Conservation (phyloP, 192 early-diverging fungal species). For the Coemansia biformis region DNA sequence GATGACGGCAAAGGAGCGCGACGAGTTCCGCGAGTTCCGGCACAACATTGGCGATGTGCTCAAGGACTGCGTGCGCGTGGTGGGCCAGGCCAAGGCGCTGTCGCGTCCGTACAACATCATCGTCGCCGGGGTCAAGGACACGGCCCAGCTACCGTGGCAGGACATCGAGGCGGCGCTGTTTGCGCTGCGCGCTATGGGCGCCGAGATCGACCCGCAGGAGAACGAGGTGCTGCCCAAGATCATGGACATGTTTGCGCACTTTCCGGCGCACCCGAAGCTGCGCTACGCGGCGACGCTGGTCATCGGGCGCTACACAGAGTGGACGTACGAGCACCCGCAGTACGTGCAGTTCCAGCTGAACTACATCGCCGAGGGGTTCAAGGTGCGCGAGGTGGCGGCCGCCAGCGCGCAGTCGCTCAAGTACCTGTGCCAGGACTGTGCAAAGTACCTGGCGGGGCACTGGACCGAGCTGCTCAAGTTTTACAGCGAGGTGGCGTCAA, state of each 20-base stretch:
- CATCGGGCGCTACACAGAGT: conserved; percentile 90
- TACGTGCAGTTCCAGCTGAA: conserved; percentile 88
- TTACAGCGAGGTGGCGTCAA: conserved; percentile 60
- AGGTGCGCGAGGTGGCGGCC: conserved; percentile 72
- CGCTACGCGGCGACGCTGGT: conserved; percentile 94
- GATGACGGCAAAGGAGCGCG: conserved; percentile 84
- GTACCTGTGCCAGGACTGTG: conserved; percentile 87
- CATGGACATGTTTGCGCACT: conserved; percentile 80
- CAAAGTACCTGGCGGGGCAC: conserved; percentile 70
- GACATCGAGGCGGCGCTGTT: conserved; percentile 93
- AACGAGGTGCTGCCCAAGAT: conserved; percentile 78
- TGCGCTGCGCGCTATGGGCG: conserved; percentile 88
- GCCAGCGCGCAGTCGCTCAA: conserved; percentile 85
- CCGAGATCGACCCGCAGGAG: conserved; percentile 68
- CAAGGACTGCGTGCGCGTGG: conserved; percentile 85
- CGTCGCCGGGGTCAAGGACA: conserved; percentile 27
- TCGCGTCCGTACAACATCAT: conserved; percentile 60
- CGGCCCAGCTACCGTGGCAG: conserved; percentile 68
- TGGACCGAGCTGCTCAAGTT: conserved; percentile 77
- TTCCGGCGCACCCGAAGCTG: conserved; percentile 90
- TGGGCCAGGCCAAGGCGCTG: conserved; percentile 73
- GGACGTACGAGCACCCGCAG: conserved; percentile 85
- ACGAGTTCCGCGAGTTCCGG: conserved; percentile 94
- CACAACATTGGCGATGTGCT: conserved; percentile 95
- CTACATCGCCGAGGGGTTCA: conserved; percentile 88